These are phyloP conservation scores for Apiospora malaysiana DNA, from an alignment of 2,329 filamentous ascomycete species.

Conservation along the genomic window DNA sequence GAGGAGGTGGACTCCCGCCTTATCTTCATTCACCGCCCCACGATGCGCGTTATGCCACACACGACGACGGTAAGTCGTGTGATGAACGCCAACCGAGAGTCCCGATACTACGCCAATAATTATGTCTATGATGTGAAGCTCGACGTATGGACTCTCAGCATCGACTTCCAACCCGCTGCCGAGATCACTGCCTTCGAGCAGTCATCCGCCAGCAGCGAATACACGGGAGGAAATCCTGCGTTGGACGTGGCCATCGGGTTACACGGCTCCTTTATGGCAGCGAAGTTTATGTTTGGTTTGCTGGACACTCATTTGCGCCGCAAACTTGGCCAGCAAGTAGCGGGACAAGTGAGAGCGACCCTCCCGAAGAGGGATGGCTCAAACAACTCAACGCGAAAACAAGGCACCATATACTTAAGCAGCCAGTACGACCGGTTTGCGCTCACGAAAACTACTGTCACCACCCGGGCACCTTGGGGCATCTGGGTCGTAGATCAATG, in stretches of 20 bases:
- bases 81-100: neutral
- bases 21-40: neutral
- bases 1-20: neutral
- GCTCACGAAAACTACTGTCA: neutral
- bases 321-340: neutral
- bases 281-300: neutral
- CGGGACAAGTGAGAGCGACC: neutral
- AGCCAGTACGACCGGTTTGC: neutral
- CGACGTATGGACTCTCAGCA: neutral
- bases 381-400: too few relatives aligned
- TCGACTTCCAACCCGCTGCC: neutral
- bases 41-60: neutral
- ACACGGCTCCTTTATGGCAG: neutral
- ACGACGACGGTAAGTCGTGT: neutral
- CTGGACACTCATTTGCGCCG: neutral
- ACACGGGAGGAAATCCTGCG: neutral
- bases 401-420: neutral
- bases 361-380: neutral
- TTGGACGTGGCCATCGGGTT: neutral
- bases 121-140: neutral
- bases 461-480: neutral
- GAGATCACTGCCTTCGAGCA: neutral
- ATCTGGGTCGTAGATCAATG: neutral
- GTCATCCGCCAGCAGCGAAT: rapidly evolving
- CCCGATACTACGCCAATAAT: neutral